These are phyloP conservation scores for Acacia confusa DNA, from an alignment of 306 rosid species.

Conservation along the genomic window DNA sequence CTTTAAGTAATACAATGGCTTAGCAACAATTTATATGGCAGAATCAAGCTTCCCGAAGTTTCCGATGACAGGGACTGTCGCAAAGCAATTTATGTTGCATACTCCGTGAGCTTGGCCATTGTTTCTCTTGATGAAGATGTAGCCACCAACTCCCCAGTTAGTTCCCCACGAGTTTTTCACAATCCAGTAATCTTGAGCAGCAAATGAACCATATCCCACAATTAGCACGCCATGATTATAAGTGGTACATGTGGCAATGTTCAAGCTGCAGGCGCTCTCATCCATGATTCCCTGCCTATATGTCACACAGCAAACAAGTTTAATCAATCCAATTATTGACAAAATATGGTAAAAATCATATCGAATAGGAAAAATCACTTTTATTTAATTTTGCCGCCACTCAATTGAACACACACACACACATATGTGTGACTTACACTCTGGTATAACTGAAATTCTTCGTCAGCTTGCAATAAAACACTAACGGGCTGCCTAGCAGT, in stretches of 20 bases:
- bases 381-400: not conserved
- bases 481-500: not conserved
- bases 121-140: constrained; percentile 48
- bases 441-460: not conserved
- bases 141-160: constrained; percentile 46
- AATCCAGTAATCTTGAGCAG: constrained; percentile 22
- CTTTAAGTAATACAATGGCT: not conserved
- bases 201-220: constrained; percentile 49
- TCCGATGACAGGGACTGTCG: not conserved
- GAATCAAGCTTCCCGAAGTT: not conserved
- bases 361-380: too few species aligned
- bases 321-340: not conserved
- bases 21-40: not conserved
- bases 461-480: not conserved
- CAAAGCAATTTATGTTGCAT: constrained; percentile 52
- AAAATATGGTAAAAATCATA: too few species aligned
- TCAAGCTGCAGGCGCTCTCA: not conserved
- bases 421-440: not conserved
- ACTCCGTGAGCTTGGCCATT: constrained; percentile 38
- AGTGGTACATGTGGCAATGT: not conserved
- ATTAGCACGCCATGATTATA: constrained; percentile 44
- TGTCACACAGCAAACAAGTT: not conserved
- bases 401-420: not conserved
- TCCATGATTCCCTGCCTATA: constrained; percentile 35
- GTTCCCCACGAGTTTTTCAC: not conserved